A percentile compares a stretch with the other conserved stretches of the same genome.
Evolutionary conservation across 2,329 filamentous ascomycete genomes (phyloP).

Genomic region (Arthrobotrys sinensis): DNA sequence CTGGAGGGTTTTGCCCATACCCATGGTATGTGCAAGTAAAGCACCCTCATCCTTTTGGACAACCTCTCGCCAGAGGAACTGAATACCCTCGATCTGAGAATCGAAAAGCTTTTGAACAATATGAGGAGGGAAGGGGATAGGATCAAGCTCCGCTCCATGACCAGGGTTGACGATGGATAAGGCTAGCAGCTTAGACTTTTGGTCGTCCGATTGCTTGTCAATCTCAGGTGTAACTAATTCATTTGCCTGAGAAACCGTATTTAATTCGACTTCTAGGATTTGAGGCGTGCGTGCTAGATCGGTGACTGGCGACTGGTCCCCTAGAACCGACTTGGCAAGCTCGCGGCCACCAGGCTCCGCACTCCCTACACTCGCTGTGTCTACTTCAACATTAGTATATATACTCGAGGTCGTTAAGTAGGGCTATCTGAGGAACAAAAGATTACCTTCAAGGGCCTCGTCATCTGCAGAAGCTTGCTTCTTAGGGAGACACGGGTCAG

Average conservation of each 20-base stretch:
- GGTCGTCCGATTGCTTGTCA: too few relatives aligned
- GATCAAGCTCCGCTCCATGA: not conserved
- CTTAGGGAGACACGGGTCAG: not conserved
- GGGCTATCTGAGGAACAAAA: not conserved
- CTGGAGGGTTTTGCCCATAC: constrained; percentile 92
- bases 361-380: too few relatives aligned
- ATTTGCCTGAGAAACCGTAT: too few relatives aligned
- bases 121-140: constrained; percentile 15
- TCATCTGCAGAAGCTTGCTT: not conserved
- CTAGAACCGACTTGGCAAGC: too few relatives aligned
- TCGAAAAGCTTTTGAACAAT: constrained; percentile 20
- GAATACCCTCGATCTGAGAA: constrained; percentile 80
- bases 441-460: not conserved
- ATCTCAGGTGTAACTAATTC: too few relatives aligned
- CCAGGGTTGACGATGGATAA: constrained; percentile 19
- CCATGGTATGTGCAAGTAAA: constrained; percentile 75
- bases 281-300: too few relatives aligned
- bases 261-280: too few relatives aligned
- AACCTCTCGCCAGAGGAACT: constrained; percentile 90
- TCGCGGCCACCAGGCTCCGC: too few relatives aligned
- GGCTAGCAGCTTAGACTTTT: not conserved
- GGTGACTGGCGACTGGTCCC: too few relatives aligned
- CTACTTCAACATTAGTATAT: too few relatives aligned
- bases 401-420: too few relatives aligned
- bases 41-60: constrained; percentile 68